phyloP scores from a whole-genome alignment of 2,329 filamentous ascomycete species.

The Colletotrichum sp. region DNA sequence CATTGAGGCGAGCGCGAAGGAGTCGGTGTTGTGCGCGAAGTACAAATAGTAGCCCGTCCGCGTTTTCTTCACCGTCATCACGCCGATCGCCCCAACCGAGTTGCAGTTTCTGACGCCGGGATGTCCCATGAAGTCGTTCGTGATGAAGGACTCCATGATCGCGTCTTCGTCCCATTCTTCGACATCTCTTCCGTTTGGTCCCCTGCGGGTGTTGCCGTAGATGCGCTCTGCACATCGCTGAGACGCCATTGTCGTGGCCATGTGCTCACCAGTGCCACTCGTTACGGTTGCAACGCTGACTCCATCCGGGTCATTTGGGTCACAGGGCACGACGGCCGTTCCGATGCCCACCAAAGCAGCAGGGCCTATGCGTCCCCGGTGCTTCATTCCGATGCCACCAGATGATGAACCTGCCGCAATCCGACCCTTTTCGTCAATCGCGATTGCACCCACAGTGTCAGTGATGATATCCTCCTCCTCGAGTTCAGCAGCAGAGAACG shows the following conservation, averaged over 20 bases:
- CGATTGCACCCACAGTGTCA: slow-evolving; percentile 96
- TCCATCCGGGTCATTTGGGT: slow-evolving; percentile 71
- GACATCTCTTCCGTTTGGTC: slow-evolving; percentile 64
- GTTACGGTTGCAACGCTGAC: slow-evolving; percentile 83
- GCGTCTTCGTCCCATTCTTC: slow-evolving; percentile 78
- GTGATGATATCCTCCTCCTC: slow-evolving; percentile 70
- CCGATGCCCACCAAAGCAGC: slow-evolving; percentile 93
- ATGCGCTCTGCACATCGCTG: slow-evolving; percentile 85
- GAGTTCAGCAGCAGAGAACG: slow-evolving; percentile 25
- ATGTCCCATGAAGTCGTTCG: slow-evolving; percentile 91
- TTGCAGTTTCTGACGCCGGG: slow-evolving; percentile 82
- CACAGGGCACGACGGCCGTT: slow-evolving; percentile 83
- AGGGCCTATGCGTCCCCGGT: slow-evolving; percentile 87
- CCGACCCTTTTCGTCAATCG: slow-evolving; percentile 82
- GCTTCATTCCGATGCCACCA: slow-evolving; percentile 98
- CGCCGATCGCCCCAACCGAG: slow-evolving; percentile 86
- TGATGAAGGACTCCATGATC: slow-evolving; percentile 76
- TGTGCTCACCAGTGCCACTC: slow-evolving; percentile 96
- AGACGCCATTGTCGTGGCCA: slow-evolving; percentile 94
- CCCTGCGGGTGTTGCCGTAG: slow-evolving; percentile 71
- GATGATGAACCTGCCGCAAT: slow-evolving; percentile 97
- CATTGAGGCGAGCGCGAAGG: slow-evolving; percentile 88
- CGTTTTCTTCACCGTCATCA: slow-evolving; percentile 89
- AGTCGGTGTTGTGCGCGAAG: slow-evolving; percentile 96
- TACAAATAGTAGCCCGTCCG: slow-evolving; percentile 80